phyloP scores from a whole-genome alignment of 495 filamentous ascomycete species.

The Neurospora discreta region DNA sequence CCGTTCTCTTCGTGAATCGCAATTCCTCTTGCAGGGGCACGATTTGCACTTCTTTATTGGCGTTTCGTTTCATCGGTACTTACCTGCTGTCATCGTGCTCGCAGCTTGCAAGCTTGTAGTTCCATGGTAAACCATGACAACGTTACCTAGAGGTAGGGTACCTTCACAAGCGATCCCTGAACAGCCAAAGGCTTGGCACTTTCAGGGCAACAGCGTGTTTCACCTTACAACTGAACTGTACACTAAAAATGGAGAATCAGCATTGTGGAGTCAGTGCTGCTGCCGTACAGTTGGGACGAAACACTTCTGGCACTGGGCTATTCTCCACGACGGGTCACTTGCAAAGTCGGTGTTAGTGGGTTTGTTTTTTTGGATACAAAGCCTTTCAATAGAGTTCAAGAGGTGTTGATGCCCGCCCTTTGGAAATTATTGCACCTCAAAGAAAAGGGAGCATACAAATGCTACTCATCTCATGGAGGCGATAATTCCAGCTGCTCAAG shows the following conservation, averaged over 20 bases:
- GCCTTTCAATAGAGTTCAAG: background rate
- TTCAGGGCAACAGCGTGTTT: background rate
- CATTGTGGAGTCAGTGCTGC: background rate
- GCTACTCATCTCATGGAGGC: too few species aligned
- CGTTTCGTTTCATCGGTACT: background rate
- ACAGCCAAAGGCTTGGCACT: background rate
- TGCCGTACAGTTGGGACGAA: background rate
- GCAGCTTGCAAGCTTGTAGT: background rate
- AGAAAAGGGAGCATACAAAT: too few species aligned
- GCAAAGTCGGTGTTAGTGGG: background rate
- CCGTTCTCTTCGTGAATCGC: background rate
- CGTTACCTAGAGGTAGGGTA: background rate
- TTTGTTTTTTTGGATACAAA: too few species aligned
- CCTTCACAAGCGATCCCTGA: background rate
- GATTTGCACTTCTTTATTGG: background rate
- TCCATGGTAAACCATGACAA: background rate
- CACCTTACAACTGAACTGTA: background rate
- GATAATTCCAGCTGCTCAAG: too few species aligned
- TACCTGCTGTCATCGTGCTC: background rate
- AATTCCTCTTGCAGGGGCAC: background rate
- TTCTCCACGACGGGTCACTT: background rate
- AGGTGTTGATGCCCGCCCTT: background rate
- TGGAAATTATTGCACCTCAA: background rate
- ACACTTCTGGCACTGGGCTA: background rate
- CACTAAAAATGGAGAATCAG: background rate